Percentiles rank a stretch among this genome's conserved stretches.
Evolutionary conservation across 1,284 basidiomycete genomes (phyloP).

Genomic region (Athelia psychrophila): DNA sequence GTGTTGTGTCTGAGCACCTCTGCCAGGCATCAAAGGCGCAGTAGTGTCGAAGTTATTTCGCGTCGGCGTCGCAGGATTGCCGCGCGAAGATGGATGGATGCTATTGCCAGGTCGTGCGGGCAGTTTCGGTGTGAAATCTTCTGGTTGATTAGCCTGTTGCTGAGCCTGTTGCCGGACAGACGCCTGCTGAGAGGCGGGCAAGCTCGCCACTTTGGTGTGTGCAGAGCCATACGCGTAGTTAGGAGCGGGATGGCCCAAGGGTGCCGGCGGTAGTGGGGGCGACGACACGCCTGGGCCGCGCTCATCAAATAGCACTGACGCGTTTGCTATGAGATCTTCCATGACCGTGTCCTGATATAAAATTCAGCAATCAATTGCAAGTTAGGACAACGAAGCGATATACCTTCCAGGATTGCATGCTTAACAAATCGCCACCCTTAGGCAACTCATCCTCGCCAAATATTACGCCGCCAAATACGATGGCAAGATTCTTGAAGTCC

Average conservation of each 20-base stretch:
- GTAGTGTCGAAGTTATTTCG: conserved; percentile 11
- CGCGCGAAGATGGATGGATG: conserved; percentile 71
- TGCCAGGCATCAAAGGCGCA: background rate
- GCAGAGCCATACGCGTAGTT: conserved; percentile 63
- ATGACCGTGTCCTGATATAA: conserved; percentile 73
- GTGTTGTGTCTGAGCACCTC: background rate
- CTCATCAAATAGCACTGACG: conserved; percentile 62
- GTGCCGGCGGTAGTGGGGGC: conserved; percentile 67
- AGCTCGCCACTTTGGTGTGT: conserved; percentile 55
- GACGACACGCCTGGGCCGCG: conserved; percentile 31
- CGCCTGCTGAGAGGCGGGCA: conserved; percentile 26
- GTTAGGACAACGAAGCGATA: background rate
- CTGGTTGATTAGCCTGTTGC: conserved; percentile 28
- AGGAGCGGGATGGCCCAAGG: conserved; percentile 53
- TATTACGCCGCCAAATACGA: conserved; percentile 82
- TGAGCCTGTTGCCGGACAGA: conserved; percentile 24
- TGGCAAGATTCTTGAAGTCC: conserved; percentile 88
- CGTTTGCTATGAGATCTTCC: conserved; percentile 82
- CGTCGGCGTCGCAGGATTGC: conserved; percentile 38
- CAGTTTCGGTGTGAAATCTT: conserved; percentile 72
- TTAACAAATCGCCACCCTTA: conserved; percentile 70
- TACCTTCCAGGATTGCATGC: conserved; percentile 73
- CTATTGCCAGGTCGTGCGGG: conserved; percentile 67
- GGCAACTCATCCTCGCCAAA: conserved; percentile 89
- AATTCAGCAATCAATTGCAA: conserved; percentile 7